phyloP scores from a whole-genome alignment of 176 grass and related monocot species.

The Eremochloa ophiuroides region DNA sequence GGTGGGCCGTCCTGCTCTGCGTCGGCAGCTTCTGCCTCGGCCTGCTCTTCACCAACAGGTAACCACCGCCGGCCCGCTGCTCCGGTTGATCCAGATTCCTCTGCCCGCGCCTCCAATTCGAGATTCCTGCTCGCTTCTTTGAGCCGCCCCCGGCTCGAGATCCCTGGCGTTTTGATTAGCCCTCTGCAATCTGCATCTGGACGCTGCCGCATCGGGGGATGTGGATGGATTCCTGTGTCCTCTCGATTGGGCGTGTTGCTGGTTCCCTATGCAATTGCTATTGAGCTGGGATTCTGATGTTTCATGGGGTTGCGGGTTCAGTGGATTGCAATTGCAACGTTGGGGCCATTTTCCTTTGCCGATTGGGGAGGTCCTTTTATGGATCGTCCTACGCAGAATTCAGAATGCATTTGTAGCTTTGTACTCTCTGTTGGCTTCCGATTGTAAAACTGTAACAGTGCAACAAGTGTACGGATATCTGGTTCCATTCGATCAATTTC shows the following conservation, averaged over 20 bases:
- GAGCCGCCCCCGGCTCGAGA: conserved; percentile 1
- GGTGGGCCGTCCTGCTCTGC: conserved; percentile 85
- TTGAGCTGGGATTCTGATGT: background rate
- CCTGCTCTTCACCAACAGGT: conserved; percentile 96
- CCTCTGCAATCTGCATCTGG: background rate
- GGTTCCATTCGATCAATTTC: background rate
- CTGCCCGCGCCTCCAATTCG: background rate
- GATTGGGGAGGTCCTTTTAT: background rate
- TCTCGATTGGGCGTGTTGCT: too few relatives aligned
- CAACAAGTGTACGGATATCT: background rate
- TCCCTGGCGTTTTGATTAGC: background rate
- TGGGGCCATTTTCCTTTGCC: background rate
- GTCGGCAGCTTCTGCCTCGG: conserved; percentile 95
- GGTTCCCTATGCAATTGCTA: background rate
- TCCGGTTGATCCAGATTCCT: background rate
- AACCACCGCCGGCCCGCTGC: background rate
- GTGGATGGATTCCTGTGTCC: background rate
- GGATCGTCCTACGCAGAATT: background rate
- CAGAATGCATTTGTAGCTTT: conserved; percentile 3
- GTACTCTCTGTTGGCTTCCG: conserved; percentile 9
- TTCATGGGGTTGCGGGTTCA: background rate
- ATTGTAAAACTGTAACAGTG: background rate
- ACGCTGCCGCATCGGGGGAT: too few relatives aligned
- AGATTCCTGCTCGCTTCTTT: background rate
- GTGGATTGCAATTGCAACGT: background rate